Evolutionary conservation across 2,329 filamentous ascomycete species (phyloP).

Genomic region (Trichoderma polysporum): DNA sequence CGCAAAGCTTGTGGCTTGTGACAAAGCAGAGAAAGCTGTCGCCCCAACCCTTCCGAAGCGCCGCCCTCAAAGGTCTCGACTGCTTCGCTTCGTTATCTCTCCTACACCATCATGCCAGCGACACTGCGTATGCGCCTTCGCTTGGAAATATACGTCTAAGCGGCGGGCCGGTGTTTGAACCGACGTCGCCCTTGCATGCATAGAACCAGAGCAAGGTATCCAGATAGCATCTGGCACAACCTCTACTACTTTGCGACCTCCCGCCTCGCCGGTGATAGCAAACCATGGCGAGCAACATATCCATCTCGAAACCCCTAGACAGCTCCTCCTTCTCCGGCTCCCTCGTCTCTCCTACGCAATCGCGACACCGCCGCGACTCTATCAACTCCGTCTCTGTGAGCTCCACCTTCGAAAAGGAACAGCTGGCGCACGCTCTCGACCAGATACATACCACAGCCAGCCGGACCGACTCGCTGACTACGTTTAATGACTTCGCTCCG

Average conservation of each 20-base stretch:
- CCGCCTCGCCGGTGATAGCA: background rate
- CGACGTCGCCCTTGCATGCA: background rate
- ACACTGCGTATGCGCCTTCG: constrained; percentile 8
- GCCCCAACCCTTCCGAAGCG: background rate
- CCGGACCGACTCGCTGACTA: constrained; percentile 79
- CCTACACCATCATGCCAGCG: constrained; percentile 14
- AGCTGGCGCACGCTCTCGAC: constrained; percentile 75
- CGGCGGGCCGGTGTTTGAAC: constrained; percentile 4
- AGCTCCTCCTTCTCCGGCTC: constrained; percentile 31
- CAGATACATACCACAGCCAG: constrained; percentile 89
- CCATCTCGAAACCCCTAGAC: constrained; percentile 32
- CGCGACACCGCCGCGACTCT: constrained; percentile 40
- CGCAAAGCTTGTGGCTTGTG: background rate
- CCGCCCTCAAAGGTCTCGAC: background rate
- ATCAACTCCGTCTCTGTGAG: constrained; percentile 43
- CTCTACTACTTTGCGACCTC: background rate
- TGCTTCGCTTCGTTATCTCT: background rate
- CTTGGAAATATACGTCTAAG: constrained; percentile 16
- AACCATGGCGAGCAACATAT: constrained; percentile 34
- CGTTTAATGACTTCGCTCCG: constrained; percentile 88
- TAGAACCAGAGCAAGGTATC: background rate
- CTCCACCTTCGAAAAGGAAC: constrained; percentile 60
- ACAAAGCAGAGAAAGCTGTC: background rate
- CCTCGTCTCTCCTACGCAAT: constrained; percentile 33
- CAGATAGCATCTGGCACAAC: background rate